phyloP scores from a whole-genome alignment of 1,284 basidiomycete genomes.

The Ganoderma sinense region DNA sequence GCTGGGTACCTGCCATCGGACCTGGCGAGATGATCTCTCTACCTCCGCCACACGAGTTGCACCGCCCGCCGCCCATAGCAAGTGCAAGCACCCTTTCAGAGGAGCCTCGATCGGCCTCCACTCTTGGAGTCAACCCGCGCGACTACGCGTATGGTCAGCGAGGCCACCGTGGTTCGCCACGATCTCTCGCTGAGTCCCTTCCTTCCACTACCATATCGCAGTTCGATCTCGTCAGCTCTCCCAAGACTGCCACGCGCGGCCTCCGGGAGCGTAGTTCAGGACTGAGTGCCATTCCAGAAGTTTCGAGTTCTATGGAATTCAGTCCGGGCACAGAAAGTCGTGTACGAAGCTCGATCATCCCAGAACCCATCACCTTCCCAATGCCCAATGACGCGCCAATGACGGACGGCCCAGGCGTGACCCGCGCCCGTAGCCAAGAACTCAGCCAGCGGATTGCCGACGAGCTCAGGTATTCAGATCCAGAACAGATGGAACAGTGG shows the following conservation, averaged over 20 bases:
- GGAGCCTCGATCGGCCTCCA: slow-evolving; percentile 6
- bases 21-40: slow-evolving; percentile 32
- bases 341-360: slow-evolving; percentile 31
- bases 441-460: slow-evolving; percentile 35
- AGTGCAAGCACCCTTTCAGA: slow-evolving; percentile 22
- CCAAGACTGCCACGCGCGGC: slow-evolving; percentile 29
- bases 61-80: slow-evolving; percentile 17
- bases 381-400: slow-evolving; percentile 29
- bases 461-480: slow-evolving; percentile 46
- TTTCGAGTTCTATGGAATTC: slow-evolving; percentile 41
- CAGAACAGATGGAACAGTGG: slow-evolving; percentile 46
- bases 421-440: slow-evolving; percentile 27
- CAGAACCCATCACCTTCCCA: slow-evolving; percentile 37
- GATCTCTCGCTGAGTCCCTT: slow-evolving; percentile 37
- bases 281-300: slow-evolving; percentile 50
- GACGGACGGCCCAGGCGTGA: slow-evolving; percentile 5
- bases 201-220: slow-evolving; percentile 48
- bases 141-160: slow-evolving; percentile 33
- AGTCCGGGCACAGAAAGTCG: slow-evolving; percentile 37
- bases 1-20: slow-evolving; percentile 36
- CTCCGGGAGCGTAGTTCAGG: slow-evolving; percentile 34
- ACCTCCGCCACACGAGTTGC: slow-evolving; percentile 40
- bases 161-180: slow-evolving; percentile 27
- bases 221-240: slow-evolving; percentile 48
- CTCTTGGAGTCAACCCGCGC: slow-evolving; percentile 13